Evolutionary conservation across 345 rosid species (phyloP).

Genomic region (Eucalyptus victrix): DNA sequence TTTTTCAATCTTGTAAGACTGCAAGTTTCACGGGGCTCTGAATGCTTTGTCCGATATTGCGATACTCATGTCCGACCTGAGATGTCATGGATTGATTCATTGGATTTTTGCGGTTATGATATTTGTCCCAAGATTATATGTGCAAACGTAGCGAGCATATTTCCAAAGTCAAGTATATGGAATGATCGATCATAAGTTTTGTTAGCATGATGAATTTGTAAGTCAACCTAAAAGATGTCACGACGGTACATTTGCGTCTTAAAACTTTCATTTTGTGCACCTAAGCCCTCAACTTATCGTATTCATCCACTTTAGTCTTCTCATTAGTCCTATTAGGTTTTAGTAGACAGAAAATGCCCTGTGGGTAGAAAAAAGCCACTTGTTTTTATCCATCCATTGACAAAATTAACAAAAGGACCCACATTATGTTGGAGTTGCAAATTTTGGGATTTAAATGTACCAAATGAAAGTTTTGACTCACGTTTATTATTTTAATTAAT

Average conservation of each 20-base stretch:
- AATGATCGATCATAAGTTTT: background rate
- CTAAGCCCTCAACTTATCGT: background rate
- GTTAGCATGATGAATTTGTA: background rate
- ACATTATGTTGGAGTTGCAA: too few species aligned
- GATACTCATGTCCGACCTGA: too few species aligned
- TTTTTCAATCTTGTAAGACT: background rate
- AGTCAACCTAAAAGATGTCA: background rate
- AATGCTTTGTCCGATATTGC: too few species aligned
- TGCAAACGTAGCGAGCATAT: background rate
- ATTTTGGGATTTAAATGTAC: too few species aligned
- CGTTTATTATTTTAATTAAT: too few species aligned
- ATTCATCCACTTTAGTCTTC: background rate
- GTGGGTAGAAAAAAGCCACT: too few species aligned
- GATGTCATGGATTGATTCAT: background rate
- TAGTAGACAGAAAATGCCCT: accelerated
- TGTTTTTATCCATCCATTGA: too few species aligned
- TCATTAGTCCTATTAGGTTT: background rate
- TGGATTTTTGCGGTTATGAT: too few species aligned
- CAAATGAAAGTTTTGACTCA: too few species aligned
- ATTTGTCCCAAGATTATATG: background rate
- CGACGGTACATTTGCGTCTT: background rate
- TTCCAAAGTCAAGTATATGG: background rate
- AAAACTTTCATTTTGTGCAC: background rate
- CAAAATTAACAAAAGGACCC: too few species aligned
- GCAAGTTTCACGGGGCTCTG: too few species aligned